phyloP scores from a whole-genome alignment of 306 rosid species.

The Mimosa pudica region DNA sequence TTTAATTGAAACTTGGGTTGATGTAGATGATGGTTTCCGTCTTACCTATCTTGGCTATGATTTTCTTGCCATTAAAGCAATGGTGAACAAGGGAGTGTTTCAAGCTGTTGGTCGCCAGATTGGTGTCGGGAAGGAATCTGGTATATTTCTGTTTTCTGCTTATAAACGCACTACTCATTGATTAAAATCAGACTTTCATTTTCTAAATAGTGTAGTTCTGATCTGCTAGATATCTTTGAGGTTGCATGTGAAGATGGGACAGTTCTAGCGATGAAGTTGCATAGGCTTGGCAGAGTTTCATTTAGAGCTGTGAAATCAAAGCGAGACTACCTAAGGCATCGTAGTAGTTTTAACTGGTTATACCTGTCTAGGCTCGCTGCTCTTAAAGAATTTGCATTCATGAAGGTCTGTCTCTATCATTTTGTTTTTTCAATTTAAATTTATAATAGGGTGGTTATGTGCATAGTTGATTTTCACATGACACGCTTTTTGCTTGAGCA shows the following conservation, averaged over 20 bases:
- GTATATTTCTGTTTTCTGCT: slow-evolving; percentile 39
- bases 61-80: slow-evolving; percentile 90
- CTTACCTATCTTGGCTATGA: slow-evolving; percentile 96
- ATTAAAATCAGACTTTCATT: background rate
- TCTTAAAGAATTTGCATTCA: slow-evolving; percentile 85
- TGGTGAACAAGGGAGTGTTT: slow-evolving; percentile 91
- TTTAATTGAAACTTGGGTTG: slow-evolving; percentile 28
- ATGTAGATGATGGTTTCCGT: slow-evolving; percentile 89
- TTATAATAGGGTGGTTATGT: slow-evolving; percentile 9
- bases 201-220: slow-evolving; percentile 19
- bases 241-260: slow-evolving; percentile 92
- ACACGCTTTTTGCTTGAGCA: slow-evolving; percentile 40
- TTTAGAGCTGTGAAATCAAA: slow-evolving; percentile 92
- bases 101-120: slow-evolving; percentile 87
- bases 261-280: slow-evolving; percentile 79
- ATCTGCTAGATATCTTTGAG: slow-evolving; percentile 80
- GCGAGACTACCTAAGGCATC: slow-evolving; percentile 93
- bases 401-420: slow-evolving; percentile 63
- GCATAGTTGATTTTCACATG: slow-evolving; percentile 20
- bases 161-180: background rate
- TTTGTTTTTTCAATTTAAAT: background rate
- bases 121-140: slow-evolving; percentile 97
- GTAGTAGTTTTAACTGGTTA: slow-evolving; percentile 87
- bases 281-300: slow-evolving; percentile 90
- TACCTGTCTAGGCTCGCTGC: slow-evolving; percentile 96